Evolutionary conservation across 2,329 filamentous ascomycete species (phyloP), one percentile per base, ranked within the genome.

Genomic region (Penicillium sp.): DNA sequence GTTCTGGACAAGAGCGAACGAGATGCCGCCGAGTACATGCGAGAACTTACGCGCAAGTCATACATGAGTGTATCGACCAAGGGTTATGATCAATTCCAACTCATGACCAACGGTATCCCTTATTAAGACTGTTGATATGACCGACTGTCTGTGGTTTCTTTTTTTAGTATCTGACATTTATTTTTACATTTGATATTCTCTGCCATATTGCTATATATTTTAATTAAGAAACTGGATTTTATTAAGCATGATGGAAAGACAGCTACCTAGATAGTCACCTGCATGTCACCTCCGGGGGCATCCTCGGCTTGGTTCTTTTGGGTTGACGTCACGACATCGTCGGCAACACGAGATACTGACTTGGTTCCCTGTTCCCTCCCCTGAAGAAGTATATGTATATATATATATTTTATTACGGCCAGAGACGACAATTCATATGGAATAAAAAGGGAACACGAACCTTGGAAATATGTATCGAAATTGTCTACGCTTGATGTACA

Each of bases 41-140:
- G 87, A 63, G 90, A 89, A 51, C 78, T 97, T 66, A 88, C 97
- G 68, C 88, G 87, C 78, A 95, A 89, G 81, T 97, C 92, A 70
- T 90, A 94, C 68, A 84, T 87, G 55, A 97, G 90, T 76, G 90
- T 94, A 70, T 92, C 89, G 53, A 99, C 94, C 1, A 91, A 90
- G 61, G 88, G 93, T 44, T 99, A 99, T 73, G 95, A 99, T 76
- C 90, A 96, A 73, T 99, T 97, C 81, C 94, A 99, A 79, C 78
- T 97, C 67, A 78, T 97, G 75, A 97, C 94, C 30, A 97, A 99
- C 70, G 94, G 93, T 7, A 99, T 99, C 72, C 94, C 94, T 32
- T 97, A 95, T 70, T 96, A 10, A 30, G 34, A 14, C 19, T 19
- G 36, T 27, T 7, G 19, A 16, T 9, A 8, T 30, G 9, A 7